phyloP scores from a whole-genome alignment of 352 stramenopile genomes.

The Phytopythium mirpurense region DNA sequence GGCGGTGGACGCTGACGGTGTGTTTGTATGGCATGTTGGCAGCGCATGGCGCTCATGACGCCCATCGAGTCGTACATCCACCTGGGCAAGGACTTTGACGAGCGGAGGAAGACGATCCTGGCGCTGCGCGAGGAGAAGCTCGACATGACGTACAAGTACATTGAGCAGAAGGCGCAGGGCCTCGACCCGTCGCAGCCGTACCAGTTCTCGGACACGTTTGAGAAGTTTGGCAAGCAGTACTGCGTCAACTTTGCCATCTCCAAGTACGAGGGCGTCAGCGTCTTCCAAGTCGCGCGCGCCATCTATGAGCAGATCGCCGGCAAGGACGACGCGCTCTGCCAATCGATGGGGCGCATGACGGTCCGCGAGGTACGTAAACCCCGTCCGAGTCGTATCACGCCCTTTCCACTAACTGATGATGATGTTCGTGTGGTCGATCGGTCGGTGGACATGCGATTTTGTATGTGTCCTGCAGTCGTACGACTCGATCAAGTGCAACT shows the following conservation, averaged over 20 bases:
- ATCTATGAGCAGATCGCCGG: conserved; percentile 72
- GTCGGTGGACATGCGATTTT: not conserved
- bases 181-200: conserved; percentile 56
- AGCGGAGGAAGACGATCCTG: conserved; percentile 55
- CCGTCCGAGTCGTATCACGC: too few relatives aligned
- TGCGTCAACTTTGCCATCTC: conserved; percentile 71
- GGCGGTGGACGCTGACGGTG: not conserved
- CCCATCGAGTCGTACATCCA: conserved; percentile 76
- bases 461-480: conserved; percentile 29
- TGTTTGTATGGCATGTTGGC: conserved; percentile 7
- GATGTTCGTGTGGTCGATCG: too few relatives aligned
- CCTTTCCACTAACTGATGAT: too few relatives aligned
- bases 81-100: conserved; percentile 50
- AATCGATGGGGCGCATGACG: conserved; percentile 53
- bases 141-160: conserved; percentile 76
- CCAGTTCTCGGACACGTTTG: conserved; percentile 74
- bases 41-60: conserved; percentile 76
- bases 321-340: conserved; percentile 49
- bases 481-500: conserved; percentile 75
- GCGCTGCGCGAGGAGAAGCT: conserved; percentile 68
- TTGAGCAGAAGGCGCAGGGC: conserved; percentile 59
- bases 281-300: conserved; percentile 55
- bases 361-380: conserved; percentile 37
- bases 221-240: conserved; percentile 81
- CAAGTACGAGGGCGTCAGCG: conserved; percentile 60